These are phyloP conservation scores for Ramaria sp. DNA, from an alignment of 768 basidiomycete genomes.

Conservation along the genomic window DNA sequence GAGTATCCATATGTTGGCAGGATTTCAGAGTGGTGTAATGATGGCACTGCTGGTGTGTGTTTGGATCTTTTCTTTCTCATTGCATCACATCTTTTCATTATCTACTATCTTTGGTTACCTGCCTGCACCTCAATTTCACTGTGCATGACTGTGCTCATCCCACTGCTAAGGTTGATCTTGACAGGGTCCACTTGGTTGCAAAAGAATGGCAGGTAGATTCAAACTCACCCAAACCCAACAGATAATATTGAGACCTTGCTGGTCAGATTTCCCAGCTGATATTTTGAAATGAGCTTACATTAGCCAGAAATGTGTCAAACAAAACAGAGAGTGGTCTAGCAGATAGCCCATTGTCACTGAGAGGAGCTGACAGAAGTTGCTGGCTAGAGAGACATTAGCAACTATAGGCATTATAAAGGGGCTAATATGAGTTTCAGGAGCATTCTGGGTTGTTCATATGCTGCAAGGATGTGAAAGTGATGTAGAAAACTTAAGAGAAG, in stretches of 20 bases:
- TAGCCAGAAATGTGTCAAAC: constrained; percentile 12
- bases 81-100: too few relatives aligned
- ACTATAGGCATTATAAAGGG: not conserved
- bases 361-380: not conserved
- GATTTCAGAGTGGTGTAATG: too few relatives aligned
- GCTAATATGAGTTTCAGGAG: not conserved
- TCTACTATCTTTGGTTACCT: too few relatives aligned
- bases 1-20: too few relatives aligned
- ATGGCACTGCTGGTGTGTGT: too few relatives aligned
- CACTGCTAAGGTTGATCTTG: too few relatives aligned
- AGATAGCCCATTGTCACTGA: constrained; percentile 4
- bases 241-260: constrained; percentile 32
- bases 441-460: not conserved
- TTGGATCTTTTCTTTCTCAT: too few relatives aligned
- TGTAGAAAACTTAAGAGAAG: not conserved
- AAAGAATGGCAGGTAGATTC: too few relatives aligned
- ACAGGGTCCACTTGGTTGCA: too few relatives aligned
- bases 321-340: constrained; percentile 13
- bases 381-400: not conserved
- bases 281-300: constrained; percentile 8
- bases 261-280: constrained; percentile 19
- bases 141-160: too few relatives aligned
- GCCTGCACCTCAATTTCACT: too few relatives aligned
- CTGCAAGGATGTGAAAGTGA: not conserved
- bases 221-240: constrained; percentile 47